phyloP scores from a whole-genome alignment of 1,284 basidiomycete species.

The Butyriboletus appendiculatus region DNA sequence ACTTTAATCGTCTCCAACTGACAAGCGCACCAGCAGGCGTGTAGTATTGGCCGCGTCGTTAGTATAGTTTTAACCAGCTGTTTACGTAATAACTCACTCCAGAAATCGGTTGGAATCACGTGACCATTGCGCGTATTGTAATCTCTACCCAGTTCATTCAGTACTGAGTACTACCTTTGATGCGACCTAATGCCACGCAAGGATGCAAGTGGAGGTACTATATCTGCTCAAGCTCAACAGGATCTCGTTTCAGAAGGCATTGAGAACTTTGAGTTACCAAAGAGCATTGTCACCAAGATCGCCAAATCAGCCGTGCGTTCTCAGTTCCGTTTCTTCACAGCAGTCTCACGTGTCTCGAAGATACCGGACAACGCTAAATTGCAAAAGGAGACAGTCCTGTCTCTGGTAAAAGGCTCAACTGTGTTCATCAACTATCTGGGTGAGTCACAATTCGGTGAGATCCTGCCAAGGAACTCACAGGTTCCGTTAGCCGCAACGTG shows the following conservation, averaged over 20 bases:
- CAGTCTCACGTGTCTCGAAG: slow-evolving; percentile 40
- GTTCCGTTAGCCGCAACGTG: slow-evolving; percentile 63
- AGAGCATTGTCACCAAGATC: slow-evolving; percentile 77
- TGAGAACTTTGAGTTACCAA: slow-evolving; percentile 85
- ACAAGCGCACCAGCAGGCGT: background rate
- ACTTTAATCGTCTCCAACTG: background rate
- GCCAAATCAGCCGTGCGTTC: slow-evolving; percentile 71
- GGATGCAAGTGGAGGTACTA: slow-evolving; percentile 48
- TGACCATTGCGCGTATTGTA: background rate
- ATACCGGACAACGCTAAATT: slow-evolving; percentile 83
- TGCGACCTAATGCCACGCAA: slow-evolving; percentile 57
- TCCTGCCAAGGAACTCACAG: slow-evolving; percentile 1
- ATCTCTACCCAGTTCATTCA: background rate
- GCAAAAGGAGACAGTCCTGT: slow-evolving; percentile 83
- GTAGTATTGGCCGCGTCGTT: background rate
- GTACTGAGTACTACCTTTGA: background rate
- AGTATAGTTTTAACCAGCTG: background rate
- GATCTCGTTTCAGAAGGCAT: slow-evolving; percentile 77
- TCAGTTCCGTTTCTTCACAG: background rate
- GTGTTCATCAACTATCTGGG: slow-evolving; percentile 92
- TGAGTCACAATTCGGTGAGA: slow-evolving; percentile 40
- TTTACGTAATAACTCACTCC: background rate
- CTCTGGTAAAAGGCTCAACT: slow-evolving; percentile 83
- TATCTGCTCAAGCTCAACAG: slow-evolving; percentile 73
- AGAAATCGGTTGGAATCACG: background rate